Base-by-base conservation (phyloP, 1,284 basidiomycete species). In the Rugosomyces carneus region DNA sequence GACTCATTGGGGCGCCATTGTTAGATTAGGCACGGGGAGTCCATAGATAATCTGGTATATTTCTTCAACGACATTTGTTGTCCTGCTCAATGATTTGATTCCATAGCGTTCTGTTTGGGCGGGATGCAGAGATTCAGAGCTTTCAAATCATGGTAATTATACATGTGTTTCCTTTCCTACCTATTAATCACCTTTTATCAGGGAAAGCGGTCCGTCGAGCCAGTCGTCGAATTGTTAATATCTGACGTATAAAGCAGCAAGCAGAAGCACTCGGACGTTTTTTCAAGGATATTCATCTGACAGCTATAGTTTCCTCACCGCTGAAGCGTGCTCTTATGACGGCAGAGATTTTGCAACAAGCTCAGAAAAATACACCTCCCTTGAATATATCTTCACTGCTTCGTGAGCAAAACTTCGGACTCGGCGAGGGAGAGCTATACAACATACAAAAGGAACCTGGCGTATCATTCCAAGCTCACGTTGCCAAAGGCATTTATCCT, bases 121-220 rank as follows among this genome's bases (percentile, higher is more conserved):
- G 20, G 92, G 92, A 8, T 90, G 85, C 77, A 76, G 75, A 49
- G 89, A 95, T 64, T 81, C 91, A 1, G 80, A 87, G 0, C 72
- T 94, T 3, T 86, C 88, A 13, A 83, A 83, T 54, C 88, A 93
- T 62, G 92, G 91, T 85, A 58, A 62, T 27, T 20, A 34, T 44
- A 34, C 6, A 13, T 27, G 19, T 34, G 19, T 26, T 1, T 9
- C n/a, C 13, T 18, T 8, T 0, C 9, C 8, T 34, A 18, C n/a
- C 16, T n/a, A 2, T 8, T 10, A 18, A 36, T 29, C 26, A 31
- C 21, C 11, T 27, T 15, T 37, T 26, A 9, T 10, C 57, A 87
- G 84, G 84, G 27, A 81, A 83, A 72, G 79, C 78, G 57, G 83
- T 81, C 62, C 63, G 76, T 54, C 1, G 5, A 15, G 15, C 19